These are phyloP conservation scores for Colletotrichum melonis DNA, from an alignment of 2,329 filamentous ascomycete genomes.

Conservation along the genomic window DNA sequence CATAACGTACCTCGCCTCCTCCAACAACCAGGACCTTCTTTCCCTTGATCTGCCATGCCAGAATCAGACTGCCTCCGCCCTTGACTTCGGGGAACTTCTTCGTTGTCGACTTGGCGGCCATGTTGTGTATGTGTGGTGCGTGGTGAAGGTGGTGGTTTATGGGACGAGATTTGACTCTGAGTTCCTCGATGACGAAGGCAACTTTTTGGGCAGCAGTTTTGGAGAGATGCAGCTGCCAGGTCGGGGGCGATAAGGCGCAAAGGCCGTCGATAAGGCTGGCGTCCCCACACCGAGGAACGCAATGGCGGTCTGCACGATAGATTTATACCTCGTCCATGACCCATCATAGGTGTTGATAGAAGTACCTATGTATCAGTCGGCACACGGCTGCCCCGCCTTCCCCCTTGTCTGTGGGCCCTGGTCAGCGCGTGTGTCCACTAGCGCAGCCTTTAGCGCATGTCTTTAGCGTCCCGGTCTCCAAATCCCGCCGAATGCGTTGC, in stretches of 20 bases:
- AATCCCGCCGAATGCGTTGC: not conserved
- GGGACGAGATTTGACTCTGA: not conserved
- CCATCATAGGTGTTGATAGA: too few relatives aligned
- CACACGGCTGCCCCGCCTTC: constrained; percentile 1
- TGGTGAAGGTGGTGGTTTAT: not conserved
- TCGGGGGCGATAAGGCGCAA: constrained; percentile 16
- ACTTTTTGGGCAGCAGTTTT: constrained; percentile 18
- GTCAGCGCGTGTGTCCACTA: not conserved
- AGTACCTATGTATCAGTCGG: constrained; percentile 10
- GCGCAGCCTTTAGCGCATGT: constrained; percentile 10
- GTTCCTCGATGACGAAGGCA: constrained; percentile 16
- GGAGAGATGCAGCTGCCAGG: not conserved
- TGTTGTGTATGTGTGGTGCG: not conserved
- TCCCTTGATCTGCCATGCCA: constrained; percentile 94
- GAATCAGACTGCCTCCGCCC: constrained; percentile 90
- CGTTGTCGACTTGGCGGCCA: constrained; percentile 37
- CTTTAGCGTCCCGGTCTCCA: not conserved
- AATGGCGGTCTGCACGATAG: constrained; percentile 12
- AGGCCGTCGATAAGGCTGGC: constrained; percentile 17
- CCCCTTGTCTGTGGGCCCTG: not conserved
- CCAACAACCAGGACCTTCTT: constrained; percentile 94
- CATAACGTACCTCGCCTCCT: constrained; percentile 83
- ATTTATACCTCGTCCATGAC: not conserved
- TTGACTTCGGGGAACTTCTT: constrained; percentile 81
- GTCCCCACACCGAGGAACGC: not conserved